phyloP scores from a whole-genome alignment of 768 basidiomycete species.

The Trametes villosa region DNA sequence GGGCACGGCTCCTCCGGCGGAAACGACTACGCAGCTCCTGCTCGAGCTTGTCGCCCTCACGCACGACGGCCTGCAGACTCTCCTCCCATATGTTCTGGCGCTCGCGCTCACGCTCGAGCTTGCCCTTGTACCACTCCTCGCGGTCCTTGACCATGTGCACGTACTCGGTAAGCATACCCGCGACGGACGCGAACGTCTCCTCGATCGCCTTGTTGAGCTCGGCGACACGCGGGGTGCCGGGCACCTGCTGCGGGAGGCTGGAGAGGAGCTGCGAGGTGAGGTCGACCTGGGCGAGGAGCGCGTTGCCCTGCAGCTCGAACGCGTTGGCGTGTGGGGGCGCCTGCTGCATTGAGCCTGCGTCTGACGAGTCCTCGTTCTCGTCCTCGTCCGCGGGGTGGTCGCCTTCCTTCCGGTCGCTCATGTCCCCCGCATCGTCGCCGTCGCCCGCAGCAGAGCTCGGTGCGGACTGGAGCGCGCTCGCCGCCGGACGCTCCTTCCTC shows the following conservation, averaged over 20 bases:
- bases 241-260: conserved; percentile 43
- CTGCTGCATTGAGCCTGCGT: conserved; percentile 43
- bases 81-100: conserved; percentile 85
- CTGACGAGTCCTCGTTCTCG: conserved; percentile 51
- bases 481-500: conserved; percentile 9
- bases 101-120: conserved; percentile 65
- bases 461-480: conserved; percentile 2
- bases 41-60: conserved; percentile 85
- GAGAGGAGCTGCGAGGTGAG: conserved; percentile 68
- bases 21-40: conserved; percentile 69
- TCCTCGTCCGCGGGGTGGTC: conserved; percentile 35
- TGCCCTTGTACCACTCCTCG: conserved; percentile 78
- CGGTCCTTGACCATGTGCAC: conserved; percentile 70
- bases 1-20: conserved; percentile 56
- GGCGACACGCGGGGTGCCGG: conserved; percentile 19
- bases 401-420: conserved; percentile 23
- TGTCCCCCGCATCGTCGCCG: conserved; percentile 20
- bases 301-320: conserved; percentile 73
- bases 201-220: conserved; percentile 36
- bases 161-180: conserved; percentile 67
- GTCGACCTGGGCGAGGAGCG: conserved; percentile 77
- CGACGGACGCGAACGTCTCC: conserved; percentile 57
- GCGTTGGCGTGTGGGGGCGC: conserved; percentile 59
- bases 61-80: conserved; percentile 82
- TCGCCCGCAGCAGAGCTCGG: conserved; percentile 35